Evolutionary conservation across 345 rosid genomes (phyloP).

Genomic region (Carallia brachiata): DNA sequence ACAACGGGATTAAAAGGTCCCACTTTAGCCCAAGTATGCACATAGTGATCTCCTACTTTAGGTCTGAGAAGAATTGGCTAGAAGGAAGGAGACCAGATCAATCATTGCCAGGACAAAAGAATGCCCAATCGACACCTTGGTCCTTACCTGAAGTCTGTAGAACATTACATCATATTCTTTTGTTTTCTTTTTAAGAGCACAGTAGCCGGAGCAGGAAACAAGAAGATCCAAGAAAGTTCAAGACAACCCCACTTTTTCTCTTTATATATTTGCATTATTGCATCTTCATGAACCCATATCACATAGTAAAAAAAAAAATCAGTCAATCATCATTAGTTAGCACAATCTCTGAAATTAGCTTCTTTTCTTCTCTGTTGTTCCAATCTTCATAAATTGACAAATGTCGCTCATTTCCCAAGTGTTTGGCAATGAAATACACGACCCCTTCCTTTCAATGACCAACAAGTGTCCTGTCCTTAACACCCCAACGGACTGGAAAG

Average conservation of each 20-base stretch:
- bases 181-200: background rate
- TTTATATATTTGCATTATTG: background rate
- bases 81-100: background rate
- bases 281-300: background rate
- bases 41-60: background rate
- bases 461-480: slow-evolving; percentile 50
- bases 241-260: slow-evolving; percentile 9
- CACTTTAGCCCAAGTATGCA: no score
- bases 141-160: slow-evolving; percentile 21
- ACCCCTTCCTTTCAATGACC: slow-evolving; percentile 49
- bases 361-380: background rate
- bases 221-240: slow-evolving; percentile 40
- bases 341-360: background rate
- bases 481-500: slow-evolving; percentile 29
- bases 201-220: background rate
- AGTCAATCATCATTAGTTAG: background rate
- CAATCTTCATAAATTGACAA: background rate
- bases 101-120: background rate
- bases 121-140: background rate
- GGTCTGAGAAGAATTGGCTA: background rate
- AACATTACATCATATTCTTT: slow-evolving; percentile 13
- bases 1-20: no score
- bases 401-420: slow-evolving; percentile 43
- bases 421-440: slow-evolving; percentile 32
- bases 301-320: background rate